Evolutionary conservation across 1,139 yeast species (phyloP), one percentile per base, ranked within the genome.

Genomic region (Wickerhamomyces sp.): DNA sequence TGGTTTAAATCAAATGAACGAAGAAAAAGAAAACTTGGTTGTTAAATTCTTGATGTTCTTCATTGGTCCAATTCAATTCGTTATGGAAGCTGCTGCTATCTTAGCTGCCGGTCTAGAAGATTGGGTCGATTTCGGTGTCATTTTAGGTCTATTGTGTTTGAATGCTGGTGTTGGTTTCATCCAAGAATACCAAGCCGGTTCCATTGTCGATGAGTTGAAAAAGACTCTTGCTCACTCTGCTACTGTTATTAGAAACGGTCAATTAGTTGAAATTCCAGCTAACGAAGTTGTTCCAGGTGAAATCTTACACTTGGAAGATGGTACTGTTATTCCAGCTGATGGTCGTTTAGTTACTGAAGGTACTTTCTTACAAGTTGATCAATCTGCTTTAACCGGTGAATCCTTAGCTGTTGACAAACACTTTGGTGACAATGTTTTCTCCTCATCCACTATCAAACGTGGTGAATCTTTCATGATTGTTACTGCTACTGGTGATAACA

Each of bases 61-160:
- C 69, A 87, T 91, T 57, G 98, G 98, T 75, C 97, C 97, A 60
- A 90, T 91, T 71, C 98, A 91, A 77, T 91, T 91, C 83, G 97
- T 91, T 68, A 91, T 91, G 98, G 97, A 90, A 76, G 90, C 95
- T 67, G 98, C 98, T 64, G 97, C 97, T 63, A 79, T 90, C 55
- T 79, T 91, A 70, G 97, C 98, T 62, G 96, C 96, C 57, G 97
- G 97, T 85, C 80, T 91, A 65, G 94, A 89, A 75, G 97, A 90
- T 76, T 91, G 97, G 97, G 96, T 91, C 66, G 97, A 90, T 80
- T 90, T 90, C 77, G 97, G 97, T 81, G 97, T 91, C 69, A 90
- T 91, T 66, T 82, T 89, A 72, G 97, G 86, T 71, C 75, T 91
- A 63, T 78, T 91, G 61, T 64, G 84, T 69, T 81, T 91, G 69